Percentiles rank a stretch among this genome's conserved stretches.
Evolutionary conservation across 2,329 filamentous ascomycete species (phyloP).

Genomic region (Dactylonectria macrodidyma): DNA sequence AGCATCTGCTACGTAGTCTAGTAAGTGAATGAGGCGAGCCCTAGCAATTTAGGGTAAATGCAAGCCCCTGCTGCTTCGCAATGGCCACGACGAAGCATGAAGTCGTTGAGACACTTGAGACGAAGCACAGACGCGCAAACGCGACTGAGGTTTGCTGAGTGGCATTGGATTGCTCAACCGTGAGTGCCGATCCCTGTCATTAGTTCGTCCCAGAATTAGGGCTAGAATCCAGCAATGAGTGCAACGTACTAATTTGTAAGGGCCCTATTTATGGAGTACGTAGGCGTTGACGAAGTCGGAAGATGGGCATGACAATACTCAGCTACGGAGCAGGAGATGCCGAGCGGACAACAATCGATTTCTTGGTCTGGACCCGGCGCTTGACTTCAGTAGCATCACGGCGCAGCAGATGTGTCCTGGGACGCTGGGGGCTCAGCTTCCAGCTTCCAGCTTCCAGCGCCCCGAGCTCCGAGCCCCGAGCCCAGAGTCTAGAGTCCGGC

Average conservation of each 20-base stretch:
- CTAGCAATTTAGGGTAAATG: not conserved
- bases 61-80: not conserved
- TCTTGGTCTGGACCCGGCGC: not conserved
- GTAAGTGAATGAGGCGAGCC: not conserved
- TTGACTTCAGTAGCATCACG: not conserved
- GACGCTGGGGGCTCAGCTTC: not conserved
- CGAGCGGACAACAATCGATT: not conserved
- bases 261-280: not conserved
- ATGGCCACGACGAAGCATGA: constrained; percentile 16
- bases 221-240: not conserved
- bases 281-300: not conserved
- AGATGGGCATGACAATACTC: not conserved
- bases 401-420: not conserved
- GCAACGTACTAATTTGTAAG: not conserved
- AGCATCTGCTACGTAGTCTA: not conserved
- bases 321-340: constrained; percentile 5
- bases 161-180: constrained; percentile 5
- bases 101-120: constrained; percentile 18
- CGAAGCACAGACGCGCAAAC: constrained; percentile 25
- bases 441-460: too few relatives aligned
- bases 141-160: constrained; percentile 14
- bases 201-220: not conserved
- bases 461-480: too few relatives aligned
- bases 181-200: not conserved
- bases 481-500: not conserved